Evolutionary conservation across 495 filamentous ascomycete species (phyloP).

Genomic region (Viridothelium virens): DNA sequence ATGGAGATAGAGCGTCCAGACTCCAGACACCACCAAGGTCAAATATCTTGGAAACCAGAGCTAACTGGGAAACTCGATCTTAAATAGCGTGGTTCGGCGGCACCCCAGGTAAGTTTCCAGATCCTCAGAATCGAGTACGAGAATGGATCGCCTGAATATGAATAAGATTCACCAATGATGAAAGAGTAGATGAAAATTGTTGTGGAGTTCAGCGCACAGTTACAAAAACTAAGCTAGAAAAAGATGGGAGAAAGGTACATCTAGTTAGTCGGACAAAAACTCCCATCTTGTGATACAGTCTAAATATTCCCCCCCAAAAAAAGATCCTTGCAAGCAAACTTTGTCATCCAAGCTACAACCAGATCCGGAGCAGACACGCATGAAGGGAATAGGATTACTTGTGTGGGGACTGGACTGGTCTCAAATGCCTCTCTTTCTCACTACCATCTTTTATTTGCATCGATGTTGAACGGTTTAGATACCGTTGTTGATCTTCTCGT

Average conservation of each 20-base stretch:
- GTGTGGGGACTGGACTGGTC: not conserved
- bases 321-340: not conserved
- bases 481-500: constrained; percentile 50
- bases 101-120: no score
- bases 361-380: not conserved
- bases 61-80: no score
- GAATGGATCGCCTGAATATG: no score
- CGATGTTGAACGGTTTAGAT: not conserved
- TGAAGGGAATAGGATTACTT: not conserved
- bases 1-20: no score
- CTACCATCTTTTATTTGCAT: not conserved
- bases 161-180: no score
- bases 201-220: not conserved
- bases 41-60: no score
- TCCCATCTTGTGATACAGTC: not conserved
- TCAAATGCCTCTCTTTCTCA: not conserved
- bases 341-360: not conserved
- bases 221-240: not conserved
- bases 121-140: no score
- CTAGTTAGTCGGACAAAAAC: not conserved
- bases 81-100: no score
- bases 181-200: no score
- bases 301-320: not conserved
- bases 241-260: not conserved
- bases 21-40: no score